Evolutionary conservation across 148 eudicot genomes (phyloP).

Genomic region (Camellia lanceoleosa): DNA sequence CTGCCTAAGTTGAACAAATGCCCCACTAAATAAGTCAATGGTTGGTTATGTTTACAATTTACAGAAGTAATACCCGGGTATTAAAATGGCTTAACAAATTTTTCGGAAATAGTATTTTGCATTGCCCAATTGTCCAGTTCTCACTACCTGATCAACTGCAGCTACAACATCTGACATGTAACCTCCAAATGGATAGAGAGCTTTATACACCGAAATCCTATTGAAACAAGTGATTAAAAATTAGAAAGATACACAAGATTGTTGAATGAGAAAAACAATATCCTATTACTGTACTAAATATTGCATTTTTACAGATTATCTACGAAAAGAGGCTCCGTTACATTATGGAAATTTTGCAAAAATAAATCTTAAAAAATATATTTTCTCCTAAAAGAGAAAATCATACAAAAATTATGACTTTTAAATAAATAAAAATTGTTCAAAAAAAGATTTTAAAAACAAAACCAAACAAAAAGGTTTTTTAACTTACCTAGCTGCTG

Average conservation of each 20-base stretch:
- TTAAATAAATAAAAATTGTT: too few species aligned
- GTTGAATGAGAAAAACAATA: not conserved
- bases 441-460: too few species aligned
- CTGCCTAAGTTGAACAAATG: too few species aligned
- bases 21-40: too few species aligned
- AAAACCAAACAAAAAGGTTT: not conserved
- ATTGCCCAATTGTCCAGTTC: not conserved
- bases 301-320: not conserved
- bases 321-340: not conserved
- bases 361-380: not conserved
- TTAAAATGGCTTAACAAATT: too few species aligned
- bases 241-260: not conserved
- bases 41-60: too few species aligned
- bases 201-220: conserved; percentile 75
- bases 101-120: not conserved
- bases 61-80: too few species aligned
- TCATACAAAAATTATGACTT: too few species aligned
- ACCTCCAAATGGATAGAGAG: conserved; percentile 63
- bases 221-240: not conserved
- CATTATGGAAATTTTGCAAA: not conserved
- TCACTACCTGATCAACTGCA: conserved; percentile 61
- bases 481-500: conserved; percentile 53
- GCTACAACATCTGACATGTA: conserved; percentile 77
- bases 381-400: not conserved
- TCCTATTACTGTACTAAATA: not conserved